Conservation (phyloP, 2,329 filamentous ascomycete genomes). For the Rhinocladiella similis region DNA sequence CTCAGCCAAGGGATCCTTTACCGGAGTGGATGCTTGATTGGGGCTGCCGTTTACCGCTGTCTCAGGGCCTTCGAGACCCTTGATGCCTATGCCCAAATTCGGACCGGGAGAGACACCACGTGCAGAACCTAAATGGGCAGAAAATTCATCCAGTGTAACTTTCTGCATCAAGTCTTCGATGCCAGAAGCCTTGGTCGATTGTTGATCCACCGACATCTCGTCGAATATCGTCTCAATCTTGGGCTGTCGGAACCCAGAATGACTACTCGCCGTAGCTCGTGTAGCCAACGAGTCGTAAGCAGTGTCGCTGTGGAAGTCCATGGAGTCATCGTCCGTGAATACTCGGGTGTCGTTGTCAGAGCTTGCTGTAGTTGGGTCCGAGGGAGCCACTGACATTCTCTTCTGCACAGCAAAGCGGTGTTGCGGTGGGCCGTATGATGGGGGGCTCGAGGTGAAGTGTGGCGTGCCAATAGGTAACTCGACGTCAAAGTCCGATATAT, state of each 20-base stretch:
- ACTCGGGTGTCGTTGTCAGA: slow-evolving; percentile 62
- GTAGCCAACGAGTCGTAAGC: slow-evolving; percentile 65
- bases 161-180: slow-evolving; percentile 26
- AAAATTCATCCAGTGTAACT: slow-evolving; percentile 18
- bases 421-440: slow-evolving; percentile 16
- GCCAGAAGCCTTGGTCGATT: background rate
- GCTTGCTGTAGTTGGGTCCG: slow-evolving; percentile 59
- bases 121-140: background rate
- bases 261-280: slow-evolving; percentile 55
- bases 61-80: slow-evolving; percentile 13
- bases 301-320: slow-evolving; percentile 62
- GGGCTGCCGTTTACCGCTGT: slow-evolving; percentile 10
- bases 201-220: slow-evolving; percentile 38
- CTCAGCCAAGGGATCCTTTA: slow-evolving; percentile 15
- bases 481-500: slow-evolving; percentile 34
- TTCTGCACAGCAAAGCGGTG: slow-evolving; percentile 37
- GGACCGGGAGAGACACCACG: too few species aligned
- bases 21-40: slow-evolving; percentile 19
- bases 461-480: slow-evolving; percentile 29
- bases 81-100: slow-evolving; percentile 23
- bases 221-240: slow-evolving; percentile 66
- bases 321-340: slow-evolving; percentile 61
- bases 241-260: slow-evolving; percentile 54
- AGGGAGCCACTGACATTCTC: slow-evolving; percentile 57
- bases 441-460: slow-evolving; percentile 28